A percentile compares a stretch with the other conserved stretches of the same genome.
phyloP scores from a whole-genome alignment of 1,284 basidiomycete species.

The Moniliella sp. region DNA sequence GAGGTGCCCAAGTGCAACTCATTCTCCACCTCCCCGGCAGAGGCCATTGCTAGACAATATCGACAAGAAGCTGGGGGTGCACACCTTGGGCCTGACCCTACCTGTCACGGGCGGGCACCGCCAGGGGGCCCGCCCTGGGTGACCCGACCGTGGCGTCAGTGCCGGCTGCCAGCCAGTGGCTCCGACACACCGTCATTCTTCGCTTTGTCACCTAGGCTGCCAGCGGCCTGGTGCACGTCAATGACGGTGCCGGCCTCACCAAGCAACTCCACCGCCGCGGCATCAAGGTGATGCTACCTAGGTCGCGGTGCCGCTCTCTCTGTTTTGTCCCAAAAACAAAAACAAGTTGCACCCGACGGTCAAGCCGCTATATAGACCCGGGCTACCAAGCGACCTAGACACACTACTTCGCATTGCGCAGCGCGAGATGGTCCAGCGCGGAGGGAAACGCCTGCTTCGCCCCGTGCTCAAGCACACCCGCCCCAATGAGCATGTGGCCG shows the following conservation, averaged over 20 bases:
- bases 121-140: no score
- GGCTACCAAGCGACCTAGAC: slow-evolving; percentile 21
- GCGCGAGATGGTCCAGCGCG: slow-evolving; percentile 43
- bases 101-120: no score
- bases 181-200: slow-evolving; percentile 38
- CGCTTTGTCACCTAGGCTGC: slow-evolving; percentile 37
- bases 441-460: slow-evolving; percentile 40
- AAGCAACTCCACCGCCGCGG: slow-evolving; percentile 40
- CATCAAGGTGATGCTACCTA: slow-evolving; percentile 44
- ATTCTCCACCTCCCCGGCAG: no score
- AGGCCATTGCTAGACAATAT: no score
- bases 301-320: slow-evolving; percentile 35
- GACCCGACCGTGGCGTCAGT: slow-evolving; percentile 40
- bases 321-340: slow-evolving; percentile 35
- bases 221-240: slow-evolving; percentile 35
- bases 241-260: slow-evolving; percentile 39
- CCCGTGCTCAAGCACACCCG: slow-evolving; percentile 19
- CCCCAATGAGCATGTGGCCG: slow-evolving; percentile 9
- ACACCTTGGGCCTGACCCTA: no score
- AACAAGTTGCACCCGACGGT: slow-evolving; percentile 18
- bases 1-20: no score
- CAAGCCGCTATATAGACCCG: slow-evolving; percentile 19
- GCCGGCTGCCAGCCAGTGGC: slow-evolving; percentile 39
- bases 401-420: slow-evolving; percentile 32
- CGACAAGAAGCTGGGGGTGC: no score